Conservation (phyloP, 108 stramenopile genomes). For the Cylindrotheca fusiformis region DNA sequence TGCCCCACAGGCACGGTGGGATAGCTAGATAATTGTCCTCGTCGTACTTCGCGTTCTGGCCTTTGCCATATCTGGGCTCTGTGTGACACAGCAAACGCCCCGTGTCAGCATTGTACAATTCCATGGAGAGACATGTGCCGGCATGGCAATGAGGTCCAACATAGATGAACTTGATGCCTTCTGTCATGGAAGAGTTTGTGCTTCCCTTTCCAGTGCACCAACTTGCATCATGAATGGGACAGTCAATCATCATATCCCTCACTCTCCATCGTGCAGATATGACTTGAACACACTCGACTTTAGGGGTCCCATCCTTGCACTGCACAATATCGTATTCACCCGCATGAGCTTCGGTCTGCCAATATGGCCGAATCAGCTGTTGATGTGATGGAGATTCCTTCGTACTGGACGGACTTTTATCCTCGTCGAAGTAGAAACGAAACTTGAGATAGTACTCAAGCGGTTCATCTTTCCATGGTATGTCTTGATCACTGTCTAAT, state of each 20-base stretch:
- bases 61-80: conserved; percentile 1
- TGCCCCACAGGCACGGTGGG: conserved; percentile 10
- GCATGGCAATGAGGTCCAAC: conserved; percentile 38
- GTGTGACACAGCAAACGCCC: background rate
- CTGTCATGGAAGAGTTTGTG: conserved; percentile 2
- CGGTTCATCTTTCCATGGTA: conserved; percentile 24
- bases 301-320: conserved; percentile 11
- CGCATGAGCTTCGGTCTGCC: conserved; percentile 21
- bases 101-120: conserved; percentile 5
- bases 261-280: conserved; percentile 28
- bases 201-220: conserved; percentile 22
- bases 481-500: conserved; percentile 25
- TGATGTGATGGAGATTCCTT: conserved; percentile 20
- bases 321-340: conserved; percentile 31
- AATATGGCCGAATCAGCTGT: conserved; percentile 28
- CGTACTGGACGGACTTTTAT: conserved; percentile 9
- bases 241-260: conserved; percentile 19
- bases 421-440: conserved; percentile 23
- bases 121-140: conserved; percentile 21
- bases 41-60: background rate
- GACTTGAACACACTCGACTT: background rate
- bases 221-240: conserved; percentile 1
- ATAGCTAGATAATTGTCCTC: background rate
- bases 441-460: conserved; percentile 26
- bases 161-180: conserved; percentile 37